A percentile compares a stretch with the other conserved stretches of the same genome.
phyloP scores from a whole-genome alignment of 1,284 basidiomycete species.

The Hypsizygus ulmarius region DNA sequence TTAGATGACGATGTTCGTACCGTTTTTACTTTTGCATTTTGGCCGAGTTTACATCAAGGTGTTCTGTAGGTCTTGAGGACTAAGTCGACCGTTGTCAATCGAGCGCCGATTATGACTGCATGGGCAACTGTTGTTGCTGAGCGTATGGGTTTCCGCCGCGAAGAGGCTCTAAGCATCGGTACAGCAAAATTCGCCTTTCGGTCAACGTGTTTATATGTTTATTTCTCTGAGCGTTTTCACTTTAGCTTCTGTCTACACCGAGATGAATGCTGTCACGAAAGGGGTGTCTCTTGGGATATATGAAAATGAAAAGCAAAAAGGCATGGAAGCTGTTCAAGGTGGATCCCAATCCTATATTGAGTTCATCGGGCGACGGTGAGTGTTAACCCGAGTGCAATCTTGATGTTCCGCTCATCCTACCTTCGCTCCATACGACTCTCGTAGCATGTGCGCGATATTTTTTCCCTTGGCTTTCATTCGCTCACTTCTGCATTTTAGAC shows the following conservation, averaged over 20 bases:
- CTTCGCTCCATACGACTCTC: neutral
- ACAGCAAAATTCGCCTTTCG: slow-evolving; percentile 18
- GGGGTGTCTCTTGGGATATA: slow-evolving; percentile 80
- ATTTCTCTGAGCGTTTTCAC: too few species aligned
- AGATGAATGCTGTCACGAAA: slow-evolving; percentile 84
- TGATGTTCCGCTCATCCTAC: neutral
- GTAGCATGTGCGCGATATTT: slow-evolving; percentile 49
- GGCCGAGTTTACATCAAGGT: neutral
- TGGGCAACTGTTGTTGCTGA: slow-evolving; percentile 90
- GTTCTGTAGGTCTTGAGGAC: slow-evolving; percentile 49
- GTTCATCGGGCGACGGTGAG: slow-evolving; percentile 83
- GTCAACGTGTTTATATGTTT: too few species aligned
- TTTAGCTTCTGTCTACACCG: slow-evolving; percentile 86
- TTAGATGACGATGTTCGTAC: slow-evolving; percentile 61
- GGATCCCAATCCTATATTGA: slow-evolving; percentile 91
- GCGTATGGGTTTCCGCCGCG: slow-evolving; percentile 77
- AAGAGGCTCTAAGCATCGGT: slow-evolving; percentile 91
- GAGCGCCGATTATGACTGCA: slow-evolving; percentile 92
- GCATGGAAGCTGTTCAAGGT: slow-evolving; percentile 50
- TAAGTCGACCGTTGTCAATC: slow-evolving; percentile 75
- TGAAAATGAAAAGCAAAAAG: slow-evolving; percentile 50
- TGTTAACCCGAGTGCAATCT: slow-evolving; percentile 11
- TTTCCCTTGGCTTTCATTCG: neutral
- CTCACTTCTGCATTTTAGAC: slow-evolving; percentile 44
- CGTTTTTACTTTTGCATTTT: neutral